Conservation (phyloP, 768 basidiomycete species). For the Panaeolus cyanescens region DNA sequence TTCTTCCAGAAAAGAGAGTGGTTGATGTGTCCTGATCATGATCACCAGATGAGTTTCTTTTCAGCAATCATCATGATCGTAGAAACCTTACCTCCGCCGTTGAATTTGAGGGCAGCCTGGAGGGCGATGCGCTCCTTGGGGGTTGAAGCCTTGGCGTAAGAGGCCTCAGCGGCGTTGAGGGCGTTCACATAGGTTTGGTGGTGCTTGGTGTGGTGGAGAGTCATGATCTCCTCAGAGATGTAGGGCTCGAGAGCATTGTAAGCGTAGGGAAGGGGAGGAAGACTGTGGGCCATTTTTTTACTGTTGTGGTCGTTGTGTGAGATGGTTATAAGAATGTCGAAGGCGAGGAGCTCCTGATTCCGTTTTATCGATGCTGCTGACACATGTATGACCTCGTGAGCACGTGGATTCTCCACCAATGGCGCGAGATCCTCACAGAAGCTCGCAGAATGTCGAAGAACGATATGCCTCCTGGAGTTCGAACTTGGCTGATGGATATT, state of each 20-base stretch:
- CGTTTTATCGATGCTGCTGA: slow-evolving; percentile 1
- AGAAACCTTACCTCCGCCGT: slow-evolving; percentile 79
- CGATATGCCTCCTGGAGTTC: not conserved
- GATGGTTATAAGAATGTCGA: not conserved
- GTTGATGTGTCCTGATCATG: slow-evolving; percentile 78
- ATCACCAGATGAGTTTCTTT: slow-evolving; percentile 17
- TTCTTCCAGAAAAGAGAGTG: slow-evolving; percentile 98
- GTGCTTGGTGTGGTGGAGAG: slow-evolving; percentile 92
- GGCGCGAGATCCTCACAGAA: not conserved
- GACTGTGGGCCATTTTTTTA: slow-evolving; percentile 46
- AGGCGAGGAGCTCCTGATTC: not conserved
- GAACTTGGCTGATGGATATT: not conserved
- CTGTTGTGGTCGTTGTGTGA: slow-evolving; percentile 5
- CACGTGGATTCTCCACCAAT: slow-evolving; percentile 1
- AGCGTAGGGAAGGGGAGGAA: slow-evolving; percentile 74
- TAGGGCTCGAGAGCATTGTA: slow-evolving; percentile 95
- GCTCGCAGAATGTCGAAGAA: not conserved
- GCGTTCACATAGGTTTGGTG: slow-evolving; percentile 94
- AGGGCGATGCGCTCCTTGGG: slow-evolving; percentile 85
- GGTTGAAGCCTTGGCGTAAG: slow-evolving; percentile 64
- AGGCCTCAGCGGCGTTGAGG: slow-evolving; percentile 86
- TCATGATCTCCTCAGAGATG: slow-evolving; percentile 92
- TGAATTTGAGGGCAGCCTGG: slow-evolving; percentile 92
- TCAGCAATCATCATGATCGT: not conserved
- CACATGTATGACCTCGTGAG: slow-evolving; percentile 1